Base-by-base conservation (phyloP, 768 basidiomycete species). In the Tephrocybe sp. region DNA sequence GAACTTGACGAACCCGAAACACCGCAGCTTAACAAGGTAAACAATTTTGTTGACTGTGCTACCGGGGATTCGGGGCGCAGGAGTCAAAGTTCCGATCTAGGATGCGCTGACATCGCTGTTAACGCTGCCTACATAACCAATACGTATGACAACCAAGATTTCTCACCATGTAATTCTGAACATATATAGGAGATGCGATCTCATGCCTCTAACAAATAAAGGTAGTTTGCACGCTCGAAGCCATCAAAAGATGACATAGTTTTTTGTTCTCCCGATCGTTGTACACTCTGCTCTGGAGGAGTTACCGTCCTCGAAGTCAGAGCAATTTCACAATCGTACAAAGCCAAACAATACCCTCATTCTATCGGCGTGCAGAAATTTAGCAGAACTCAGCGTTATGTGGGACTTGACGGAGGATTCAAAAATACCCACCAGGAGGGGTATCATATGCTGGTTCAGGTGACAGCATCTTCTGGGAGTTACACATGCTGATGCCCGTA, bases 121-220 rank as follows among this genome's bases (percentile, higher is more conserved):
- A 34, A 34, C 15, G 33, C 33, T 34, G 33, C 33, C 33, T 29
- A 11, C 5, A 11, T 29, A n/a, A n/a, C 13, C 33, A n/a, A 10
- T 15, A 34, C 8, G 27, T 29, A 34, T 15, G 33, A 15, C 33
- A 34, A 15, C 33, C 8, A 39, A 16, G 33, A 33, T 49, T 25
- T 48, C 50, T 49, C 47, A 59, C 45, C 33, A 43, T 42, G 30
- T 38, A n/a, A n/a, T n/a, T n/a, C n/a, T 42, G 42, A 55, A 43
- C 51, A 40, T 38, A 18, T 5, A 38, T 38, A 19, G 18, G 47
- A 49, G 48, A 45, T 15, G 41, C 27, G 5, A 5, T 5, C 27
- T 46, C 41, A 43, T 53, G 47, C 37, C 25, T 6, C 15, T 42
- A 49, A 45, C n/a, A 16, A 44, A 49, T 37, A 52, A 45, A 48